A percentile compares a stretch with the other conserved stretches of the same genome.
phyloP scores from a whole-genome alignment of 345 rosid species.

The Citrus trifoliata region DNA sequence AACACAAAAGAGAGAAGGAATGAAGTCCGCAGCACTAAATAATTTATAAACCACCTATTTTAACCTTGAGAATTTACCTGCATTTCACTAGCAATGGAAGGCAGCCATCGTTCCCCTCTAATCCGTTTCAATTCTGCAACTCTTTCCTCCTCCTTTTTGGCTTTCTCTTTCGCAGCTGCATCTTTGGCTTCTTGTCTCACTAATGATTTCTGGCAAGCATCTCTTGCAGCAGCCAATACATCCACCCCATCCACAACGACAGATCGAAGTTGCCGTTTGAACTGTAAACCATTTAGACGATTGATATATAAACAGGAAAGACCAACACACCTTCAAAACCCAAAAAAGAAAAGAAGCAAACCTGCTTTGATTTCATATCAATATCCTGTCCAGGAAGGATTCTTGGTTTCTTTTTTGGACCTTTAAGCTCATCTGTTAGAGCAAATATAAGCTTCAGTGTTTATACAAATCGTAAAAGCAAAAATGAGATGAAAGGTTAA shows the following conservation, averaged over 20 bases:
- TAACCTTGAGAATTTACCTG: constrained; percentile 26
- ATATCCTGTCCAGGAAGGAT: constrained; percentile 49
- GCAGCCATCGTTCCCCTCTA: constrained; percentile 92
- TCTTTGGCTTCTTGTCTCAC: constrained; percentile 65
- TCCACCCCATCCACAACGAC: constrained; percentile 64
- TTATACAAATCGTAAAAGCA: neutral
- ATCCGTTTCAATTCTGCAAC: constrained; percentile 60
- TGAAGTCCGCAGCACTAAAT: neutral
- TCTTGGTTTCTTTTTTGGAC: constrained; percentile 75
- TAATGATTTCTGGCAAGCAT: constrained; percentile 45
- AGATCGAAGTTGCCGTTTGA: constrained; percentile 47
- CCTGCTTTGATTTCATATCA: constrained; percentile 70
- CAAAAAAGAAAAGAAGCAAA: constrained; percentile 11
- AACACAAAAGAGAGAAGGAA: neutral
- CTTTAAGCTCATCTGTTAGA: constrained; percentile 53
- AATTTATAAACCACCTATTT: neutral
- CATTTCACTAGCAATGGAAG: constrained; percentile 60
- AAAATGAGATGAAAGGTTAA: constrained; percentile 3
- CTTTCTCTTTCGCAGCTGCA: constrained; percentile 62
- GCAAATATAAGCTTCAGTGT: constrained; percentile 19
- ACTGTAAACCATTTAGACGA: constrained; percentile 35
- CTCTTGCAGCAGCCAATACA: constrained; percentile 58
- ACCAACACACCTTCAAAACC: neutral
- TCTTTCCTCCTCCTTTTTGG: constrained; percentile 77
- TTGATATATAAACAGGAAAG: neutral